phyloP scores from a whole-genome alignment of 345 rosid species.

The Erucastrum elatum region DNA sequence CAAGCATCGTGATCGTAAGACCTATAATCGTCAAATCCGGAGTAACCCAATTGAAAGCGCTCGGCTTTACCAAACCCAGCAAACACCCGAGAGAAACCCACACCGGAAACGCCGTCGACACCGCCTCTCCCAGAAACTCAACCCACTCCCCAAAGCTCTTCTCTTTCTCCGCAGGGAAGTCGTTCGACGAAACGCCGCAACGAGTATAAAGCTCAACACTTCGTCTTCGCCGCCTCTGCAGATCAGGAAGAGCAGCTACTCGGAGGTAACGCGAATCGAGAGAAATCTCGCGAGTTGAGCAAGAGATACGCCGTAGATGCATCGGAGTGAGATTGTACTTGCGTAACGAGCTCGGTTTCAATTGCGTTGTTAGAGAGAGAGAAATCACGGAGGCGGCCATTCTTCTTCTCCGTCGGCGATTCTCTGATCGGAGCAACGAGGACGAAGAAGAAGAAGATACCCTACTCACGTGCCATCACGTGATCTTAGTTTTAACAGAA shows the following conservation, averaged over 20 bases:
- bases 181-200: constrained; percentile 62
- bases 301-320: not conserved
- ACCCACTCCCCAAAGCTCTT: constrained; percentile 61
- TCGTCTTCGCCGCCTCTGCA: not conserved
- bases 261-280: not conserved
- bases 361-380: constrained; percentile 5
- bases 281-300: not conserved
- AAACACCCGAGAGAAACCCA: constrained; percentile 88
- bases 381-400: constrained; percentile 17
- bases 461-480: constrained; percentile 23
- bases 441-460: not conserved
- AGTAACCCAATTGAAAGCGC: constrained; percentile 69
- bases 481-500: not conserved
- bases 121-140: constrained; percentile 59
- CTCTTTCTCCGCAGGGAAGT: constrained; percentile 24
- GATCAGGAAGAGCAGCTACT: not conserved
- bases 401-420: not conserved
- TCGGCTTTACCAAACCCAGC: constrained; percentile 66
- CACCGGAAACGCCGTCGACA: constrained; percentile 79
- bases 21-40: constrained; percentile 67
- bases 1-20: constrained; percentile 83
- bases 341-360: constrained; percentile 2
- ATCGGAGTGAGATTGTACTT: constrained; percentile 12
- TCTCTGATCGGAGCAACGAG: constrained; percentile 20
- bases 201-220: constrained; percentile 32